Conservation (phyloP, 108 stramenopile species). For the Nitzschia inconspicua region DNA sequence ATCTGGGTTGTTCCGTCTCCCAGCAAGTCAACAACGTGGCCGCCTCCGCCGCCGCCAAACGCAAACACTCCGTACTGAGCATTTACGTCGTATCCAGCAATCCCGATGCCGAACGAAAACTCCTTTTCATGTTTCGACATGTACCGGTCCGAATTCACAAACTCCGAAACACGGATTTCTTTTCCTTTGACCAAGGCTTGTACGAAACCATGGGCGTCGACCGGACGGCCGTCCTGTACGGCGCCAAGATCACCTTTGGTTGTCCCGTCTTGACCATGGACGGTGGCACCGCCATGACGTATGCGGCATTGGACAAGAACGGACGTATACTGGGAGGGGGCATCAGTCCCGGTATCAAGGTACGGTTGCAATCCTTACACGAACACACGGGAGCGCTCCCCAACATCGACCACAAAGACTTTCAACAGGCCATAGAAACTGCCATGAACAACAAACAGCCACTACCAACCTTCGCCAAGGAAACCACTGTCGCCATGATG, state of each 20-base stretch:
- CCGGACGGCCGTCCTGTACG: constrained; percentile 54
- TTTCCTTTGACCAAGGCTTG: constrained; percentile 45
- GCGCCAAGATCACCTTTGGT: constrained; percentile 36
- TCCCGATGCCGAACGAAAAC: constrained; percentile 15
- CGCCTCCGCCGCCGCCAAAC: background rate
- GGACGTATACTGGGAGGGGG: constrained; percentile 75
- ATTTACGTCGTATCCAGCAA: constrained; percentile 70
- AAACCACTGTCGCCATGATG: constrained; percentile 64
- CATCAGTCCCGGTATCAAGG: constrained; percentile 58
- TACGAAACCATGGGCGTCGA: constrained; percentile 75
- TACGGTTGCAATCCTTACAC: constrained; percentile 34
- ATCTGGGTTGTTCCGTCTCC: background rate
- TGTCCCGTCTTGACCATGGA: constrained; percentile 59
- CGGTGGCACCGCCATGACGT: constrained; percentile 73
- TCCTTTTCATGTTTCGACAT: constrained; percentile 34
- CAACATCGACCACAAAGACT: constrained; percentile 20
- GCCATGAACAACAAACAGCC: constrained; percentile 26
- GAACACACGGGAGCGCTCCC: constrained; percentile 58
- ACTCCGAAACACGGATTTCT: constrained; percentile 61
- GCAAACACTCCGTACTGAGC: constrained; percentile 19
- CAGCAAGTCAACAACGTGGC: constrained; percentile 1
- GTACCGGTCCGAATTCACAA: constrained; percentile 48
- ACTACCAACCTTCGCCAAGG: constrained; percentile 38
- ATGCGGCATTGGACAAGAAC: constrained; percentile 47
- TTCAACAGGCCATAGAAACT: constrained; percentile 22